phyloP scores from a whole-genome alignment of 345 rosid species.

The Camelina sativa region DNA sequence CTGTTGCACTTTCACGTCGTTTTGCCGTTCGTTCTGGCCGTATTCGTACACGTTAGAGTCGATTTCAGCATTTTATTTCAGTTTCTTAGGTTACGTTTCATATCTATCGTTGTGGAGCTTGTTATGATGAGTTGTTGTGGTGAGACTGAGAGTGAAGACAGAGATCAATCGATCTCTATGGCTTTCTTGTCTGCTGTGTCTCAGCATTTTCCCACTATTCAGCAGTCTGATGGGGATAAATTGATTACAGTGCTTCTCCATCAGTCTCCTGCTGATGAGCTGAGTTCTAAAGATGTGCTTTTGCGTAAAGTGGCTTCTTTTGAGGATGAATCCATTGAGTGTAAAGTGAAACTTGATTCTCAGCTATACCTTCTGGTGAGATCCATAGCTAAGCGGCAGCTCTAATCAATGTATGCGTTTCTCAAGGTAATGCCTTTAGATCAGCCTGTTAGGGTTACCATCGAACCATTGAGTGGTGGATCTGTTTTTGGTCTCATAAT shows the following conservation, averaged over 20 bases:
- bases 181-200: conserved; percentile 68
- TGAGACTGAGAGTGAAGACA: conserved; percentile 7
- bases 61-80: conserved; percentile 55
- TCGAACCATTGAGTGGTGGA: too few relatives aligned
- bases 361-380: conserved; percentile 67
- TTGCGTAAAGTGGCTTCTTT: conserved; percentile 55
- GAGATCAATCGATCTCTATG: conserved; percentile 51
- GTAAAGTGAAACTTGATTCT: conserved; percentile 55
- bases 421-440: conserved; percentile 59
- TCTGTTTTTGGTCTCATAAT: background rate
- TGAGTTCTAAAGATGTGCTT: too few relatives aligned
- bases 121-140: conserved; percentile 35
- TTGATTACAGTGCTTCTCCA: conserved; percentile 58
- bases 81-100: conserved; percentile 59
- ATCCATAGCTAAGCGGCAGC: conserved; percentile 67
- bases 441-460: too few relatives aligned
- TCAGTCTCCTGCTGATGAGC: conserved; percentile 43
- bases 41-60: too few relatives aligned
- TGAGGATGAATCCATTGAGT: conserved; percentile 77
- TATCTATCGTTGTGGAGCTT: conserved; percentile 1
- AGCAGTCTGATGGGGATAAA: conserved; percentile 56
- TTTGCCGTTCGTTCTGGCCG: too few relatives aligned
- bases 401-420: conserved; percentile 73
- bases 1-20: conserved; percentile 10
- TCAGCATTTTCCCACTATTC: conserved; percentile 60